Evolutionary conservation across 2,329 filamentous ascomycete genomes (phyloP).

Genomic region (Coniochaeta sp.): DNA sequence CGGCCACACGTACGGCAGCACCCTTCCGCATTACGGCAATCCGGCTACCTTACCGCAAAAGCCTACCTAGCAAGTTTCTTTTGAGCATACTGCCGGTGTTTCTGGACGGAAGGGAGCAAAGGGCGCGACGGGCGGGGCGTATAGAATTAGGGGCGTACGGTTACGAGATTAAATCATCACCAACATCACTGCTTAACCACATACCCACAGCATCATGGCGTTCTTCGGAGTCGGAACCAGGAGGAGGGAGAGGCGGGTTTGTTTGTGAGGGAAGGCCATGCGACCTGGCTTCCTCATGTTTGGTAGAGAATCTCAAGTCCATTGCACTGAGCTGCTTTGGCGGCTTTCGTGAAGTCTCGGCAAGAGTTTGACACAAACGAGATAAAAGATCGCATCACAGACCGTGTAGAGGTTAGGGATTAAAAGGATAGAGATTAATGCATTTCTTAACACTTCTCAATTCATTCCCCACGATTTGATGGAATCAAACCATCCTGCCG

Average conservation of each 20-base stretch:
- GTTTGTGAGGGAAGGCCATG: not conserved
- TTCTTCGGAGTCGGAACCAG: constrained; percentile 1
- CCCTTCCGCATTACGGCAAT: constrained; percentile 52
- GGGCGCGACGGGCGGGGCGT: not conserved
- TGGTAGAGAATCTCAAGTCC: too few species aligned
- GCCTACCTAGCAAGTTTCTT: constrained; percentile 29
- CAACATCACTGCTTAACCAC: not conserved
- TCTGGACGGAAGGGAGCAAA: not conserved
- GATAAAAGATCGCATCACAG: not conserved
- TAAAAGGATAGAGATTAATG: constrained; percentile 1
- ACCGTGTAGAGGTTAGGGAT: not conserved
- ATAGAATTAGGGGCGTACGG: not conserved
- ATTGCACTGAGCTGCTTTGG: too few species aligned
- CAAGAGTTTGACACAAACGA: not conserved
- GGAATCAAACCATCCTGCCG: not conserved
- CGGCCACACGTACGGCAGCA: constrained; percentile 40
- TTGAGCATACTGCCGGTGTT: constrained; percentile 15
- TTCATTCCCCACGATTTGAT: not conserved
- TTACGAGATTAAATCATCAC: not conserved
- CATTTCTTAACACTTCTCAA: not conserved
- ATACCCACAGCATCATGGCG: constrained; percentile 3
- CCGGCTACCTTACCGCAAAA: constrained; percentile 54
- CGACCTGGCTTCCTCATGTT: not conserved
- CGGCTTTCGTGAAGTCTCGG: not conserved
- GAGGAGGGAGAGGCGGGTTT: not conserved